These are phyloP conservation scores for Colletotrichum simmondsii DNA, from an alignment of 2,329 filamentous ascomycete genomes.

Conservation along the genomic window DNA sequence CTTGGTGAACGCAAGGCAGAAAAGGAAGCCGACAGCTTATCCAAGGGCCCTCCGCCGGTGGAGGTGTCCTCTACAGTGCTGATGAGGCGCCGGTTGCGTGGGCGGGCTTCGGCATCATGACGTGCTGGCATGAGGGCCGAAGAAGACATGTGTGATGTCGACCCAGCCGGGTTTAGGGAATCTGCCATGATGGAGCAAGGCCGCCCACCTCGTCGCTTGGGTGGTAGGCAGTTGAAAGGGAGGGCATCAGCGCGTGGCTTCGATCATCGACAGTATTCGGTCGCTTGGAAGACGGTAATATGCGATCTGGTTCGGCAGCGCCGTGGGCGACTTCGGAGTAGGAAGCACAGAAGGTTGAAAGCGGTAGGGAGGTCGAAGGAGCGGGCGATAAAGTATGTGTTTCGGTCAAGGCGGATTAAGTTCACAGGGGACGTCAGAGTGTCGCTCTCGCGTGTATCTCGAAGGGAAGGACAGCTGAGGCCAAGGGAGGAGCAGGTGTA, in stretches of 20 bases:
- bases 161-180: slow-evolving; percentile 40
- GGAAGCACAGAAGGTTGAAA: background rate
- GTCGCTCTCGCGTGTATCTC: slow-evolving; percentile 1
- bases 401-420: background rate
- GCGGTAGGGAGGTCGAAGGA: background rate
- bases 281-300: background rate
- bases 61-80: slow-evolving; percentile 43
- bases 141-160: slow-evolving; percentile 54
- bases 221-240: slow-evolving; percentile 30
- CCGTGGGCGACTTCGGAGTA: slow-evolving; percentile 1
- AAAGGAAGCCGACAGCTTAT: slow-evolving; percentile 32
- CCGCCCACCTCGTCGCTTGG: slow-evolving; percentile 30
- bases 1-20: slow-evolving; percentile 50
- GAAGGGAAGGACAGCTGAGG: background rate
- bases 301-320: background rate
- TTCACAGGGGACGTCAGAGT: slow-evolving; percentile 8
- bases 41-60: slow-evolving; percentile 45
- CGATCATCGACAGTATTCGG: slow-evolving; percentile 17
- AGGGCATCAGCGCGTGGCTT: slow-evolving; percentile 31
- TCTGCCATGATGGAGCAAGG: slow-evolving; percentile 34
- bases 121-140: slow-evolving; percentile 56
- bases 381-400: background rate
- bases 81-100: slow-evolving; percentile 61
- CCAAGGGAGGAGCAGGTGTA: background rate
- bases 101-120: slow-evolving; percentile 55